Evolutionary conservation across 305 asterid species (phyloP).

Genomic region (Solanum hybrid): DNA sequence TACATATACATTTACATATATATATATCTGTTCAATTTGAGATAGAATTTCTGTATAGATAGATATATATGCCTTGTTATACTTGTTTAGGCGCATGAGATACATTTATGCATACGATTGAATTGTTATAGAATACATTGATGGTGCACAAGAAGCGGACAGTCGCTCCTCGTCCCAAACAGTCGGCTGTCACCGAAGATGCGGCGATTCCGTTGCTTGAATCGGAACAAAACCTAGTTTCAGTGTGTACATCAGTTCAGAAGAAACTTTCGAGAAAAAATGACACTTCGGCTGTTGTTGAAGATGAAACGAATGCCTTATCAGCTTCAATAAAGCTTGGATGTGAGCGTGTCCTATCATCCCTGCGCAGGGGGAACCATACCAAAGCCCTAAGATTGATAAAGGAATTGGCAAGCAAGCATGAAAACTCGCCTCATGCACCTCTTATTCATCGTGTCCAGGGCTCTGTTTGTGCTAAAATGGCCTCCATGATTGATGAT

Average conservation of each 20-base stretch:
- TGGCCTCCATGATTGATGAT: constrained; percentile 64
- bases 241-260: neutral
- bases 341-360: constrained; percentile 65
- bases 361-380: constrained; percentile 67
- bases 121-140: constrained; percentile 18
- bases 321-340: constrained; percentile 37
- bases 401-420: constrained; percentile 67
- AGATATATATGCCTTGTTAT: neutral
- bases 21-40: neutral
- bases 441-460: constrained; percentile 72
- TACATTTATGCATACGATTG: constrained; percentile 39
- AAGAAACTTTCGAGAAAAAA: constrained; percentile 6
- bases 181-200: constrained; percentile 19
- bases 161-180: constrained; percentile 61
- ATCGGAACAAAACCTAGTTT: neutral
- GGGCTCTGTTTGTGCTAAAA: constrained; percentile 68
- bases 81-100: neutral
- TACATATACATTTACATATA: too few species aligned
- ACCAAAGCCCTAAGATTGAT: constrained; percentile 68
- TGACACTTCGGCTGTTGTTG: constrained; percentile 7
- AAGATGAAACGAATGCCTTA: constrained; percentile 18
- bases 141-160: constrained; percentile 88
- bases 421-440: constrained; percentile 46
- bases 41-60: neutral
- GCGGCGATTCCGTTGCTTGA: constrained; percentile 1